Percentiles rank a stretch among this genome's conserved stretches.
phyloP scores from a whole-genome alignment of 208 protist species.

The Wallacemonas sp. region DNA sequence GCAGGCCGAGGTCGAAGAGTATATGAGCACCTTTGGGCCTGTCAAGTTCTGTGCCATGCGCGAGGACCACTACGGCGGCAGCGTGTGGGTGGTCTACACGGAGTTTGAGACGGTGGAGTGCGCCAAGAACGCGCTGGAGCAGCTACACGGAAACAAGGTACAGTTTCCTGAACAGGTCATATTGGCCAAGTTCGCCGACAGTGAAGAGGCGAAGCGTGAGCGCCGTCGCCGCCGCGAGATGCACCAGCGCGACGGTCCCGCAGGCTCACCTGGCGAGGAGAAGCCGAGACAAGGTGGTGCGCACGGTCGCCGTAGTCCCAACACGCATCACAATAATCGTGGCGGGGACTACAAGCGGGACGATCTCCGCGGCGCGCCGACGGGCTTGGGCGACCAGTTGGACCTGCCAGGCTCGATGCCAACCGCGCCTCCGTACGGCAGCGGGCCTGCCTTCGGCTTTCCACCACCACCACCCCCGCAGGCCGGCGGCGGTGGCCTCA shows the following conservation, averaged over 20 bases:
- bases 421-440: background rate
- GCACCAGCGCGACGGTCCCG: slow-evolving; percentile 13
- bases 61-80: slow-evolving; percentile 77
- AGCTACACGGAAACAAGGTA: slow-evolving; percentile 64
- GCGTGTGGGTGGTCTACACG: slow-evolving; percentile 85
- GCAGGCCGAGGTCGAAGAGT: slow-evolving; percentile 63
- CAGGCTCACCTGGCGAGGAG: background rate
- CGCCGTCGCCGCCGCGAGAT: slow-evolving; percentile 66
- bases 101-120: slow-evolving; percentile 72
- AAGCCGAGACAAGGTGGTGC: background rate
- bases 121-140: slow-evolving; percentile 54
- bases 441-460: background rate
- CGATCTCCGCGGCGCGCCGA: background rate
- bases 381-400: background rate
- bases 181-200: slow-evolving; percentile 86
- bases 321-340: slow-evolving; percentile 1
- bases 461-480: background rate
- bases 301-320: background rate
- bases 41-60: slow-evolving; percentile 87
- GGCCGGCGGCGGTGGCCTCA: background rate
- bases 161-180: slow-evolving; percentile 66
- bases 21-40: slow-evolving; percentile 60
- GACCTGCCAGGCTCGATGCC: background rate
- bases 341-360: background rate
- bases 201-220: slow-evolving; percentile 74